Conservation (phyloP, 768 basidiomycete species). For the Termitomyces sp. region DNA sequence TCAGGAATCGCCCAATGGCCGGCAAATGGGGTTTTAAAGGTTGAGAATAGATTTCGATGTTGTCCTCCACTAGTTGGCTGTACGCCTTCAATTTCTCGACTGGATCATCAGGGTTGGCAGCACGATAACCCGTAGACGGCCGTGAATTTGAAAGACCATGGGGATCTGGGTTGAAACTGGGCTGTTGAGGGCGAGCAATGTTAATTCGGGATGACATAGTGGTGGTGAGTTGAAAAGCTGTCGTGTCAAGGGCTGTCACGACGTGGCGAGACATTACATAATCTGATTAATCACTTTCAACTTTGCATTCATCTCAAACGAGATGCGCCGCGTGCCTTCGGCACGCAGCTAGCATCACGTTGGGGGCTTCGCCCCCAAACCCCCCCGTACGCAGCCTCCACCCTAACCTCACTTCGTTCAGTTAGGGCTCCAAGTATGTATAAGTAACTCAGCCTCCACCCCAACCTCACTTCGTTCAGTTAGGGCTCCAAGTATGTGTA, state of each 20-base stretch:
- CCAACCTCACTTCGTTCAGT: too few species aligned
- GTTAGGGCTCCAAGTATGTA: too few species aligned
- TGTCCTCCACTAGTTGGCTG: conserved; percentile 81
- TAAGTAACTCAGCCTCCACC: too few species aligned
- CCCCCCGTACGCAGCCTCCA: too few species aligned
- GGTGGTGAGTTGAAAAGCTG: conserved; percentile 25
- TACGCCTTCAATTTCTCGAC: conserved; percentile 69
- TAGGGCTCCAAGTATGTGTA: too few species aligned
- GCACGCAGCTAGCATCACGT: too few species aligned
- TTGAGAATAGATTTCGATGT: conserved; percentile 87
- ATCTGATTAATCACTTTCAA: too few species aligned
- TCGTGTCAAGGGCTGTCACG: conserved; percentile 39
- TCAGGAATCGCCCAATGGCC: conserved; percentile 91
- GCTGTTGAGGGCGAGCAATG: conserved; percentile 66
- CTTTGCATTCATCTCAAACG: too few species aligned
- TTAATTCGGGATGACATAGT: conserved; percentile 80
- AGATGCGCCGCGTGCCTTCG: too few species aligned
- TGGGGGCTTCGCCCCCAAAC: too few species aligned
- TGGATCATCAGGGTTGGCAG: conserved; percentile 79
- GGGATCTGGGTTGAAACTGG: conserved; percentile 63
- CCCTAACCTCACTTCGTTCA: too few species aligned
- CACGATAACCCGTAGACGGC: conserved; percentile 65
- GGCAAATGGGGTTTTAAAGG: conserved; percentile 94
- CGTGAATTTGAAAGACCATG: conserved; percentile 76
- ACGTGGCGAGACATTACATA: conserved; percentile 42